Evolutionary conservation across 2,329 filamentous ascomycete species (phyloP), one percentile per base, ranked within the genome.

Genomic region (Penicillium sp.): DNA sequence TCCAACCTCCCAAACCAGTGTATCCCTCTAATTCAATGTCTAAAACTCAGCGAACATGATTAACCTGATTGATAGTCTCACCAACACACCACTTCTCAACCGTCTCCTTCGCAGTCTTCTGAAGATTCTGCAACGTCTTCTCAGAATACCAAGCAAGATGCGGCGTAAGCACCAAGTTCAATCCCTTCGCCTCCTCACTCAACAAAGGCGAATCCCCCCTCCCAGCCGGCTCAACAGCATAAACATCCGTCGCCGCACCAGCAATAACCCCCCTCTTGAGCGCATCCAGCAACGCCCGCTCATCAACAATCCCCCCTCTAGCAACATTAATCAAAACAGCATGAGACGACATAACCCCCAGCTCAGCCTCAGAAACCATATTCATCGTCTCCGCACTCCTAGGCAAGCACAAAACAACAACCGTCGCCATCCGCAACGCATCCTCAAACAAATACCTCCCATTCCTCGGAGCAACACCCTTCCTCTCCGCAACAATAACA

Each of bases 141-240:
- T 71, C 68, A 0, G 75, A 72, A 55, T 72, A 79, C 78, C 78
- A 81, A 1, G 78, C 78, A 25, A 79, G 55, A 66, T 81, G 78
- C 10, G 77, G 77, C 36, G 69, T 76, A 41, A 79, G 49, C 0
- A 77, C 71, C 50, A 81, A 60, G 52, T 79, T 78, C 18, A 77
- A 68, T 3, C 71, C 67, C 35, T 68, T 64, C 3, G 65, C 64
- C 18, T 76, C 73, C 9, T 25, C 18, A 7, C 36, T 19, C 13
- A 78, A 54, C 42, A 78, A 61, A 0, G 71, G 69, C 7, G 67
- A 72, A 28, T 72, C 71, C n/a, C 71, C 67, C 30, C 66, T 69
- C 0, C 67, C 73, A 4, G 66, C 68, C 12, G 77, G 77, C 55
- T 80, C 77, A 10, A 64, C 66, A 4, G 77, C 74, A 45, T 52